phyloP scores from a whole-genome alignment of 257 asterid species.

The Agastache rugosa region DNA sequence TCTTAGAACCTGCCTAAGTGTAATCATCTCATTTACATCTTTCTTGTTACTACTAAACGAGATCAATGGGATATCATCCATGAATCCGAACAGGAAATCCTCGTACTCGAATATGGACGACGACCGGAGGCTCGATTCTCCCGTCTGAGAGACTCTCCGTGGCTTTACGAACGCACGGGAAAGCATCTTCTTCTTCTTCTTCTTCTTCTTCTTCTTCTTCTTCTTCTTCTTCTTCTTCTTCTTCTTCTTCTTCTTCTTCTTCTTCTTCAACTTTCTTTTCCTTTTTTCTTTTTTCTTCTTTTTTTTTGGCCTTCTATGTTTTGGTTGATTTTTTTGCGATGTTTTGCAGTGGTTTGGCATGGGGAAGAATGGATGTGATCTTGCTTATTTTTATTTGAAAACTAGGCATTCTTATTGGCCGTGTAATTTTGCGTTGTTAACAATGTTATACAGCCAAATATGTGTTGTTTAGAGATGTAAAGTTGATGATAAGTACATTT shows the following conservation, averaged over 20 bases:
- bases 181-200: constrained; percentile 35
- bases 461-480: neutral
- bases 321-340: neutral
- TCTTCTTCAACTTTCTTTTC: neutral
- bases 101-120: constrained; percentile 49
- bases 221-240: neutral
- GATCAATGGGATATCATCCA: constrained; percentile 53
- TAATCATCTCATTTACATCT: constrained; percentile 29
- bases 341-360: constrained; percentile 13
- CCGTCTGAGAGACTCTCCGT: constrained; percentile 33
- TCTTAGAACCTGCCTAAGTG: constrained; percentile 58
- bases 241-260: neutral
- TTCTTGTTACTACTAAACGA: constrained; percentile 18
- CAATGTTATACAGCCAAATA: constrained; percentile 6
- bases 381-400: constrained; percentile 9
- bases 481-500: neutral
- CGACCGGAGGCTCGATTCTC: constrained; percentile 49
- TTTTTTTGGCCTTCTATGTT: neutral
- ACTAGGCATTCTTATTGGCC: neutral
- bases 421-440: neutral
- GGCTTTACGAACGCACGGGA: constrained; percentile 55
- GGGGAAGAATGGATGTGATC: constrained; percentile 2
- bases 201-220: no score
- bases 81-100: constrained; percentile 49
- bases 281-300: neutral